These are phyloP conservation scores for Fomitopsis schrenkii DNA, from an alignment of 1,284 basidiomycete genomes.

Conservation along the genomic window DNA sequence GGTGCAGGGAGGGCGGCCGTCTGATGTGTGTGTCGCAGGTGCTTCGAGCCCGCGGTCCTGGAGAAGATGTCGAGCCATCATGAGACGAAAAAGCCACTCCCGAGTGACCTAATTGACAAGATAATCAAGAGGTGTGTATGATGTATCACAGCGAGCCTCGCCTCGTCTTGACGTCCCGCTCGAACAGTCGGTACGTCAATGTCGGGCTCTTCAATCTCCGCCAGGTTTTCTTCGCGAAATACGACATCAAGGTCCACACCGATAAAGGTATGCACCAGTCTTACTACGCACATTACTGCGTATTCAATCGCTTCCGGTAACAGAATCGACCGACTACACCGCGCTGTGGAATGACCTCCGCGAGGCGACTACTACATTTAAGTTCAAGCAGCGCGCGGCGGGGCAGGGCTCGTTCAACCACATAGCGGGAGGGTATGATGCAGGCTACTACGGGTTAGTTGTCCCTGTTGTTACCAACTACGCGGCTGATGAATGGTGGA, in stretches of 20 bases:
- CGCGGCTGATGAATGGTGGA: background rate
- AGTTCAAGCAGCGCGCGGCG: slow-evolving; percentile 53
- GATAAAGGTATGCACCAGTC: slow-evolving; percentile 46
- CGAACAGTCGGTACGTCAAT: slow-evolving; percentile 68
- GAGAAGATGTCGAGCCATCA: slow-evolving; percentile 77
- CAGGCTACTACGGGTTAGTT: slow-evolving; percentile 72
- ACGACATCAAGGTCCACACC: slow-evolving; percentile 74
- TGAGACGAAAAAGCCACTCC: slow-evolving; percentile 68
- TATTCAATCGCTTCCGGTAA: background rate
- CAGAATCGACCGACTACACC: slow-evolving; percentile 66
- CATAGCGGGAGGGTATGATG: slow-evolving; percentile 73
- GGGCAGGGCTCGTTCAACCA: slow-evolving; percentile 73
- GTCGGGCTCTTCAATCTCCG: slow-evolving; percentile 78
- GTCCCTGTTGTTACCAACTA: background rate
- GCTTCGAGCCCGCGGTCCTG: slow-evolving; percentile 77
- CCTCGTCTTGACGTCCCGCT: background rate
- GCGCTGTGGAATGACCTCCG: slow-evolving; percentile 70
- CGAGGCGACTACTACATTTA: slow-evolving; percentile 63
- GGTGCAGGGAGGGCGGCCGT: no score
- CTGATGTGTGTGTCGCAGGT: slow-evolving; percentile 34
- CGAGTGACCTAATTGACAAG: slow-evolving; percentile 72
- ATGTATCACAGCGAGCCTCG: background rate
- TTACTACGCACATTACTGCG: background rate
- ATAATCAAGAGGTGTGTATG: slow-evolving; percentile 64
- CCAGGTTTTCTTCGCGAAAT: slow-evolving; percentile 80